Evolutionary conservation across 2,329 filamentous ascomycete genomes (phyloP), one percentile per base, ranked within the genome.

Genomic region (Bipolaris gigantea): DNA sequence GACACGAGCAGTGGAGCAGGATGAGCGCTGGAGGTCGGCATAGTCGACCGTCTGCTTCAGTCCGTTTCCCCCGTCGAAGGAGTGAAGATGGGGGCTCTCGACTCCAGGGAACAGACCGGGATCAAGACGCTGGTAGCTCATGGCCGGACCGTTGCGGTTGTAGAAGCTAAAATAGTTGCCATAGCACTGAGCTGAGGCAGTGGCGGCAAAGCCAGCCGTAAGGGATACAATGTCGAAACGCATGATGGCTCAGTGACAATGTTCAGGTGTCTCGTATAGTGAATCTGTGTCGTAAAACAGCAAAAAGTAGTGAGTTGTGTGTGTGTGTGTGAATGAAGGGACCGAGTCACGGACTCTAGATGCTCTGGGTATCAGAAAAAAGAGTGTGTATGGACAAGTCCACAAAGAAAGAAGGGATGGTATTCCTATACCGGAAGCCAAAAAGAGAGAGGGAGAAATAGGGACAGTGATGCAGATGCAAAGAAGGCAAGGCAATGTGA

Each of bases 131-230:
- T 74, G 69, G 47, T 72, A 71, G 61, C 64, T 70, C 66, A 75
- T 58, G 19, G 71, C 63, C 39, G 55, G 49, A 27, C 70, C 70
- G 38, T 44, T 57, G 46, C 72, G 72, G 56, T 75, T 74, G 63
- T 70, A 74, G 55, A 74, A 72, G 57, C 64, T 68, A 63, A 75
- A 75, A 56, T 75, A 75, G 41, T 71, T 63, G n/a, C 73, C 73
- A 49, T 56, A 55, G 63, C 72, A 74, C 49, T 71, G 71, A 6
- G 68, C 72, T 19, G 66, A 61, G 34, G 62, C 67, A 11, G 69
- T 70, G 50, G 66, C 66, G 46, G 66, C 66, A 47, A 73, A 53
- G 34, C 57, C 63, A 49, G 68, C 72, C 42, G 69, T 65, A 34
- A 72, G 53, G 18, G 65, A 59, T 39, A 67, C 35, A 23, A 69